These are phyloP conservation scores for Acanthamoeba polyphaga DNA, from an alignment of 208 protist genomes.

Conservation along the genomic window DNA sequence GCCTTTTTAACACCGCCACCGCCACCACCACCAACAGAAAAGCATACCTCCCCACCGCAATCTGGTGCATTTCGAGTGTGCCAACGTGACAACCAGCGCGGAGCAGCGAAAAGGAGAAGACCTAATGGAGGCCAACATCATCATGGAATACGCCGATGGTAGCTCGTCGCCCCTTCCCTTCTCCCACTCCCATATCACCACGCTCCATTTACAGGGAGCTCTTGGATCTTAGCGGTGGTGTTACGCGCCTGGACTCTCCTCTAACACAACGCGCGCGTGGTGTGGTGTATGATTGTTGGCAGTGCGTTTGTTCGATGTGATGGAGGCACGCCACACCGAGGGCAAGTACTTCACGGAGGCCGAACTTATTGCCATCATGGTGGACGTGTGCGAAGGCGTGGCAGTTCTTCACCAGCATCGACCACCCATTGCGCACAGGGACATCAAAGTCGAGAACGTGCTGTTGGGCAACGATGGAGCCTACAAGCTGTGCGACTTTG, in stretches of 20 bases:
- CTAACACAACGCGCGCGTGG: background rate
- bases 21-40: conserved; percentile 13
- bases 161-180: background rate
- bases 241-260: background rate
- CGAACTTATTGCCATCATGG: conserved; percentile 59
- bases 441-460: conserved; percentile 74
- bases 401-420: conserved; percentile 56
- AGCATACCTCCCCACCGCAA: conserved; percentile 55
- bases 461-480: conserved; percentile 63
- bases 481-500: conserved; percentile 77
- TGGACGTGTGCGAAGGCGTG: conserved; percentile 57
- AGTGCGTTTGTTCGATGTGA: conserved; percentile 70
- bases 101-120: conserved; percentile 47
- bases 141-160: conserved; percentile 74
- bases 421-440: conserved; percentile 49
- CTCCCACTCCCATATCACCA: too few species aligned
- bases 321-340: conserved; percentile 62
- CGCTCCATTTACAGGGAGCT: too few species aligned
- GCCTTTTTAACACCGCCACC: too few species aligned
- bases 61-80: conserved; percentile 67
- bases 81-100: conserved; percentile 20
- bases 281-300: background rate
- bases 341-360: conserved; percentile 63
- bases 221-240: too few species aligned
- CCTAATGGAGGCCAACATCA: conserved; percentile 71